These are phyloP conservation scores for Scheffersomyces amazonensis DNA, from an alignment of 805 yeast species.

Conservation along the genomic window DNA sequence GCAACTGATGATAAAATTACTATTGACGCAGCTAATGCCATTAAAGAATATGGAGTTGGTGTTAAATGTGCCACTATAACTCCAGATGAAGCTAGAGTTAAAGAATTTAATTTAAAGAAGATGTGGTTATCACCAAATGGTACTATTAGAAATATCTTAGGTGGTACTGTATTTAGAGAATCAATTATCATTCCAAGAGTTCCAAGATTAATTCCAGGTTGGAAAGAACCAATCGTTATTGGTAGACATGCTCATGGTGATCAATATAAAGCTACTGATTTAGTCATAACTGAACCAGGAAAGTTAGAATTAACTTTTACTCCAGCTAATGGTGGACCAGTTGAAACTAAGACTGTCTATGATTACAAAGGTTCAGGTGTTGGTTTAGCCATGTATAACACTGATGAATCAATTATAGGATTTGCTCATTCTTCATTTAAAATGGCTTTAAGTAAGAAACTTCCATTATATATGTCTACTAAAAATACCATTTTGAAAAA, in stretches of 20 bases:
- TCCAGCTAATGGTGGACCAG: conserved; percentile 55
- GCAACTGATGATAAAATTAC: conserved; percentile 71
- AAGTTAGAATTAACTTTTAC: conserved; percentile 62
- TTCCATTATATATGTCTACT: conserved; percentile 68
- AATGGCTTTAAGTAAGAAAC: conserved; percentile 61
- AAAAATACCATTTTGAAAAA: conserved; percentile 80
- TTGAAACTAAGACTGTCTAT: conserved; percentile 50
- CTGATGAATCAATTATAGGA: conserved; percentile 72
- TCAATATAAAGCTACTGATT: conserved; percentile 79
- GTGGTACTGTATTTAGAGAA: conserved; percentile 83
- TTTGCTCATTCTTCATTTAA: conserved; percentile 81
- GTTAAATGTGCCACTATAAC: conserved; percentile 85
- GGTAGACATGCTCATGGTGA: conserved; percentile 88
- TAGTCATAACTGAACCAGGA: conserved; percentile 66
- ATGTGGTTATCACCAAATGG: conserved; percentile 91
- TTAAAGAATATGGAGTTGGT: conserved; percentile 72
- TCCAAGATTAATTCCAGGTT: conserved; percentile 73
- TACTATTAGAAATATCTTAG: conserved; percentile 75
- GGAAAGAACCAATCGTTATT: conserved; percentile 81
- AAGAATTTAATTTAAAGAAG: conserved; percentile 68
- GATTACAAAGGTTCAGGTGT: conserved; percentile 69
- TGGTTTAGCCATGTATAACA: conserved; percentile 80
- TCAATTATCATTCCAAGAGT: conserved; percentile 77
- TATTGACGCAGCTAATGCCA: conserved; percentile 76
- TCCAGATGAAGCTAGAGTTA: conserved; percentile 77